Evolutionary conservation across 2,329 filamentous ascomycete species (phyloP).

Genomic region (Trichothecium sympodiale): DNA sequence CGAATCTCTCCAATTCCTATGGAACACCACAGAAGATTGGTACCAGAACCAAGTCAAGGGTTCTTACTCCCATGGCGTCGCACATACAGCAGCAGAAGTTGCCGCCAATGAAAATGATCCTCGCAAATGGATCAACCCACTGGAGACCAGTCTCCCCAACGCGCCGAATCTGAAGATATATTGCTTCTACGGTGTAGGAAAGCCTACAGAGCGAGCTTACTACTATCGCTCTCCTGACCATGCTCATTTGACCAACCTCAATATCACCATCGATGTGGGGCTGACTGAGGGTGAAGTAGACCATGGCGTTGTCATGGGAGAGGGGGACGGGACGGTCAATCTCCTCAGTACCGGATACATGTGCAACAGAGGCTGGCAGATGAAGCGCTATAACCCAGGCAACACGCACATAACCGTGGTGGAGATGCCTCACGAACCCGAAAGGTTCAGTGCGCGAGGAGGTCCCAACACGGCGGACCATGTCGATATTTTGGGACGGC

Average conservation of each 20-base stretch:
- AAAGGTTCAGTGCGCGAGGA: slow-evolving; percentile 74
- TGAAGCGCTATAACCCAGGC: slow-evolving; percentile 88
- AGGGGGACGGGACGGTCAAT: slow-evolving; percentile 93
- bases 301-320: slow-evolving; percentile 88
- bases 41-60: slow-evolving; percentile 61
- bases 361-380: slow-evolving; percentile 90
- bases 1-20: slow-evolving; percentile 66
- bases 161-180: slow-evolving; percentile 89
- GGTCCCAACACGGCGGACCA: slow-evolving; percentile 72
- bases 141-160: slow-evolving; percentile 76
- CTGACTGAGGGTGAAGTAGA: slow-evolving; percentile 54
- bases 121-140: slow-evolving; percentile 86
- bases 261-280: slow-evolving; percentile 62
- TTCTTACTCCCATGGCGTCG: slow-evolving; percentile 83
- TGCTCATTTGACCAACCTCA: slow-evolving; percentile 54
- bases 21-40: slow-evolving; percentile 74
- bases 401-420: slow-evolving; percentile 71
- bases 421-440: slow-evolving; percentile 95
- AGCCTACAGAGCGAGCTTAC: slow-evolving; percentile 85
- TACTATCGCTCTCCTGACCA: slow-evolving; percentile 68
- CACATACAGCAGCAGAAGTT: slow-evolving; percentile 68
- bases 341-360: slow-evolving; percentile 90
- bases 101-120: slow-evolving; percentile 69
- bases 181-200: slow-evolving; percentile 94
- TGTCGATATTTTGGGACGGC: slow-evolving; percentile 86